Conservation (phyloP, 257 asterid genomes). For the Anisodus acutangulus region DNA sequence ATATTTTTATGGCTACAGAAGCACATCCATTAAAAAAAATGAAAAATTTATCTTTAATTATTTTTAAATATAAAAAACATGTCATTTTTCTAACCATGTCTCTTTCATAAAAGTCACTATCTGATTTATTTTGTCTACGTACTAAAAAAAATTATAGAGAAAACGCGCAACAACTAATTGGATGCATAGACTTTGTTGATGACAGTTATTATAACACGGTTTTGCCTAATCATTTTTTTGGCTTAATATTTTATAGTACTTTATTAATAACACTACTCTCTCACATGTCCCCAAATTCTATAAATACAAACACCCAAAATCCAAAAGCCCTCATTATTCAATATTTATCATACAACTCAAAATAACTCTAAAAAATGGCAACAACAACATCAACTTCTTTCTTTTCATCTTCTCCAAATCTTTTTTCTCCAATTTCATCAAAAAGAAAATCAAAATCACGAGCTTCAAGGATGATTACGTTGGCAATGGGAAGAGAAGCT, state of each 20-base stretch:
- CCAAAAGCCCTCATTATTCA: neutral
- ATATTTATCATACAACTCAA: neutral
- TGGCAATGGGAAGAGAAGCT: constrained; percentile 38
- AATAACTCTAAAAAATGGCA: constrained; percentile 30
- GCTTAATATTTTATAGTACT: neutral
- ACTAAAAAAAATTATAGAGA: neutral
- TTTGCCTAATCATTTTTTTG: constrained; percentile 18
- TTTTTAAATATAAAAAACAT: too few species aligned
- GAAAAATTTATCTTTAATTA: too few species aligned
- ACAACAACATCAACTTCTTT: constrained; percentile 29
- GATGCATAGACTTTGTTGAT: neutral
- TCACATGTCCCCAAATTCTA: neutral
- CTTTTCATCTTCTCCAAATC: constrained; percentile 22
- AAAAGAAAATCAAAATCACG: neutral
- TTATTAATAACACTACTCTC: neutral
- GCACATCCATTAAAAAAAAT: too few species aligned
- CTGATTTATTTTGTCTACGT: neutral
- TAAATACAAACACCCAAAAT: constrained; percentile 11
- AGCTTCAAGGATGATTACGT: neutral
- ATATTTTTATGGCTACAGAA: too few species aligned
- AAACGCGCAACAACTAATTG: neutral
- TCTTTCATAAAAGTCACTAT: neutral
- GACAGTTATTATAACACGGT: constrained; percentile 34
- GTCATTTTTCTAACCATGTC: too few species aligned
- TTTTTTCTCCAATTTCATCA: constrained; percentile 11